phyloP scores from a whole-genome alignment of 805 yeast species.

The Candida arabinofermentans region DNA sequence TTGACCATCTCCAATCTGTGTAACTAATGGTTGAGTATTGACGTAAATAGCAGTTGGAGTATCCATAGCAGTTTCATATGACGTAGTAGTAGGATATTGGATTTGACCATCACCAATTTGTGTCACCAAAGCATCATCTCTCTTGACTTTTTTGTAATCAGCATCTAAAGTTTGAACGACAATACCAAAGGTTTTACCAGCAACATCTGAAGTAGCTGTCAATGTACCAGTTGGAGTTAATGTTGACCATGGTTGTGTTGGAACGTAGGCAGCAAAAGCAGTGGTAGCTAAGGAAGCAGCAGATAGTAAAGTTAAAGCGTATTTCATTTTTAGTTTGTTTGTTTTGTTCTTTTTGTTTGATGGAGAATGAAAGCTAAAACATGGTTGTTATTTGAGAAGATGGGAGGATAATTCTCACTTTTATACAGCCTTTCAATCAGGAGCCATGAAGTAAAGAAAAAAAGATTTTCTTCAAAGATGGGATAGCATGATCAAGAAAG shows the following conservation, averaged over 20 bases:
- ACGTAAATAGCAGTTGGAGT: background rate
- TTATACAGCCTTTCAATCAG: no score
- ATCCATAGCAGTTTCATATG: background rate
- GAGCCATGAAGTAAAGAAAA: no score
- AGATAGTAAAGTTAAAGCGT: background rate
- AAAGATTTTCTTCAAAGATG: no score
- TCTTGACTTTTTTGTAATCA: background rate
- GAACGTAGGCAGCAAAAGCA: background rate
- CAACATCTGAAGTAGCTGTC: background rate
- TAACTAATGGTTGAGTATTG: background rate
- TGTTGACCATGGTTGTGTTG: background rate
- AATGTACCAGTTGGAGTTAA: background rate
- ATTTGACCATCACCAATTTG: background rate
- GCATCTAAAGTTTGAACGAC: background rate
- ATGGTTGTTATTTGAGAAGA: no score
- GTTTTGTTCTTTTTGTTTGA: no score
- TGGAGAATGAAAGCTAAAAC: background rate
- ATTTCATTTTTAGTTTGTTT: background rate
- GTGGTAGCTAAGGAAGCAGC: background rate
- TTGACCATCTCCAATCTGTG: background rate
- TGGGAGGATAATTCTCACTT: no score
- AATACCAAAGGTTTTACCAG: background rate
- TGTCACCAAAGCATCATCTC: background rate
- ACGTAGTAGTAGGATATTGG: background rate
- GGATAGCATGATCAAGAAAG: no score